Evolutionary conservation across 495 filamentous ascomycete species (phyloP).

Genomic region (Hamigera avellanea): DNA sequence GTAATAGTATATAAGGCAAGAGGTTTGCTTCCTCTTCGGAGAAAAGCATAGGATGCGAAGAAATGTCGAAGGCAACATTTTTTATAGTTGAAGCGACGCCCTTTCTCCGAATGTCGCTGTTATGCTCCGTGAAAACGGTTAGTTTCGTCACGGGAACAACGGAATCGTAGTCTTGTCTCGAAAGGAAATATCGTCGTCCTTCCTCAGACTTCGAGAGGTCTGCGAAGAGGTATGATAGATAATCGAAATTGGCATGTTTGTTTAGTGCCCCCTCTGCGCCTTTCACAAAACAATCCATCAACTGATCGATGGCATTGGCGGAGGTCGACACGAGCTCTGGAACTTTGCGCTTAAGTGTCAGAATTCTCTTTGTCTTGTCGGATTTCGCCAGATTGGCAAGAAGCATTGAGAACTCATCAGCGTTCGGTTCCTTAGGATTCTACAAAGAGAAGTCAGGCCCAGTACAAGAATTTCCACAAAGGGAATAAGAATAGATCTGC

Average conservation of each 20-base stretch:
- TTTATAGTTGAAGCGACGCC: slow-evolving; percentile 91
- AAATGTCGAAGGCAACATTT: slow-evolving; percentile 64
- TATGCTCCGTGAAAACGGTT: slow-evolving; percentile 84
- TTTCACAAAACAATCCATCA: slow-evolving; percentile 92
- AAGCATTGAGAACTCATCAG: slow-evolving; percentile 80
- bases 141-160: slow-evolving; percentile 81
- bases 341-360: slow-evolving; percentile 47
- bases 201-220: slow-evolving; percentile 72
- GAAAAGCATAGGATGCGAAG: slow-evolving; percentile 58
- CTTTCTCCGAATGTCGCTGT: slow-evolving; percentile 63
- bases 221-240: slow-evolving; percentile 86
- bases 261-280: slow-evolving; percentile 74
- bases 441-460: slow-evolving; percentile 10
- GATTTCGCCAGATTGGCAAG: slow-evolving; percentile 84
- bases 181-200: slow-evolving; percentile 66
- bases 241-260: slow-evolving; percentile 78
- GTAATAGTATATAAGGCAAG: slow-evolving; percentile 75
- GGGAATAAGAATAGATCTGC: neutral
- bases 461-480: slow-evolving; percentile 3
- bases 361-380: slow-evolving; percentile 53
- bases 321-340: slow-evolving; percentile 55
- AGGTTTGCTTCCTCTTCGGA: slow-evolving; percentile 67
- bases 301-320: slow-evolving; percentile 67
- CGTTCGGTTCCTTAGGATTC: slow-evolving; percentile 58
- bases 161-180: slow-evolving; percentile 59